phyloP scores from a whole-genome alignment of 805 yeast species.

The Peterozyma toletana region DNA sequence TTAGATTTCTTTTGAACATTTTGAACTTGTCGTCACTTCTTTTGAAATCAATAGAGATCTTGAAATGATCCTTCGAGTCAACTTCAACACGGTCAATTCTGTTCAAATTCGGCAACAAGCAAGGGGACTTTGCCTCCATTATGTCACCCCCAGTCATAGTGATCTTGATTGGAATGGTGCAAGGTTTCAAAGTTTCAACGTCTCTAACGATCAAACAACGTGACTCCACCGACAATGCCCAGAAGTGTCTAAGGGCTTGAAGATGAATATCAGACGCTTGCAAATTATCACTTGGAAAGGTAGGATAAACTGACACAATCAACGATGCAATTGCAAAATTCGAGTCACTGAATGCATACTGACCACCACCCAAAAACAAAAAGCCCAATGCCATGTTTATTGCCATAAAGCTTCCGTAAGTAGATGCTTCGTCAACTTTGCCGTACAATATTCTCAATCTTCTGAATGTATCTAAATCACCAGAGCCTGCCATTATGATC shows the following conservation, averaged over 20 bases:
- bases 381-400: conserved; percentile 81
- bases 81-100: conserved; percentile 42
- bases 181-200: conserved; percentile 50
- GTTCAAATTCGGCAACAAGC: conserved; percentile 56
- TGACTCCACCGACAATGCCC: conserved; percentile 80
- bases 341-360: conserved; percentile 62
- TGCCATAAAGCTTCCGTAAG: conserved; percentile 71
- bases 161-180: conserved; percentile 33
- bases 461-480: conserved; percentile 73
- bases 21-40: conserved; percentile 31
- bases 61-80: conserved; percentile 41
- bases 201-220: conserved; percentile 77
- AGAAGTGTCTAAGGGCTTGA: conserved; percentile 83
- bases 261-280: conserved; percentile 54
- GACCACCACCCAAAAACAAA: conserved; percentile 88
- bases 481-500: conserved; percentile 83
- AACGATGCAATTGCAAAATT: conserved; percentile 63
- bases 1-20: conserved; percentile 34
- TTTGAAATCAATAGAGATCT: conserved; percentile 37
- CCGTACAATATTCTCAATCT: conserved; percentile 68
- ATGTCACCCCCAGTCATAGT: conserved; percentile 28
- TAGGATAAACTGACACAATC: conserved; percentile 72
- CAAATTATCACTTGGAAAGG: conserved; percentile 40
- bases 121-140: conserved; percentile 44
- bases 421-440: conserved; percentile 30